Evolutionary conservation across 2,329 filamentous ascomycete species (phyloP), one percentile per base, ranked within the genome.

Genomic region (Sarocladium brachiariae): DNA sequence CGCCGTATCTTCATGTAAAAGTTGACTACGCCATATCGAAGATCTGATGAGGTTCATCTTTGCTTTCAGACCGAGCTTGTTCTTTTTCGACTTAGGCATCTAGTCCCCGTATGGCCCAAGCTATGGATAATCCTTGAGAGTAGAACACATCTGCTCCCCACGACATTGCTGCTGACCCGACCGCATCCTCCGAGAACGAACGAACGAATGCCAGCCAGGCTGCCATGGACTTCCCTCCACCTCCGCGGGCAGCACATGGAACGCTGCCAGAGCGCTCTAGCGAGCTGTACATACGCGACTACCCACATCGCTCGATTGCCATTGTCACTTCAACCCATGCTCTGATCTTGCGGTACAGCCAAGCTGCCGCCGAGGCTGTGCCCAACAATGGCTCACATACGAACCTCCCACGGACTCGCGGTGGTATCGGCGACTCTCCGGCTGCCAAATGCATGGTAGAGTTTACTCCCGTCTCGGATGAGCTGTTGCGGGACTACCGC

Each of bases 231-330:
- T 47, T 47, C 16, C 43, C 43, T 6, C 43, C 43, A 16, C 43
- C 43, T 21, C 43, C 43, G 14, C 43, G 43, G n/a, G 27, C 18
- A 16, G 21, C 43, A 16, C 25, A 47, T 16, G 43, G 43, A 23
- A 47, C 43, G 27, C 70, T 74, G 39, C 68, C 71, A 55, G 77
- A 81, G 53, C 79, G 75, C 72, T 80, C 84, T 52, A 86, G 89
- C 70, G 85, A 86, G 61, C 82, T 96, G 54, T 80, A 93, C 61
- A 83, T 95, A 66, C 87, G 87, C 71, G 90, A 96, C 64, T 82
- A 89, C 63, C 89, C 89, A 58, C 83, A 89, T 65, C 87, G 92
- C 57, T 87, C 89, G 57, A 89, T 97, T 65, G 89, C 89, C 56
- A 84, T 97, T 57, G 85, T 86, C 33, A 91, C 90, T 25, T 72